Evolutionary conservation across 2,329 filamentous ascomycete genomes (phyloP).

Genomic region (Juglanconis oblonga): DNA sequence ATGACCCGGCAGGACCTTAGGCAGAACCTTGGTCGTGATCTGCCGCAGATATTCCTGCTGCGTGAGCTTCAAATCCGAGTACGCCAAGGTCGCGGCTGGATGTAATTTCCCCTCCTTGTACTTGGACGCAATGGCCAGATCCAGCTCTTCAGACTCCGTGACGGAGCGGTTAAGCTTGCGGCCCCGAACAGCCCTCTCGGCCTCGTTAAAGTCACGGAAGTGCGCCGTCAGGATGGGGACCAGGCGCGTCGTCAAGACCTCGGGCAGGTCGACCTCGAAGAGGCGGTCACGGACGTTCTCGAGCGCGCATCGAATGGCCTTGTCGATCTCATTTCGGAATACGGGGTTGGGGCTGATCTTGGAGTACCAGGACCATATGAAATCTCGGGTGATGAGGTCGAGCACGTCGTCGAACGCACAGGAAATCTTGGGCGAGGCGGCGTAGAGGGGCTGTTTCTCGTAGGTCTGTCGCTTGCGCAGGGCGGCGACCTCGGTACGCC

Average conservation of each 20-base stretch:
- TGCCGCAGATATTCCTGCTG: conserved; percentile 87
- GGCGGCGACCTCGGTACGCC: conserved; percentile 67
- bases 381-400: conserved; percentile 74
- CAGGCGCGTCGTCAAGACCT: conserved; percentile 75
- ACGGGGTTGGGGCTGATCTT: conserved; percentile 76
- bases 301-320: conserved; percentile 70
- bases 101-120: conserved; percentile 88
- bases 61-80: conserved; percentile 77
- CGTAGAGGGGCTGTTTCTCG: conserved; percentile 66
- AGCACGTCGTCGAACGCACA: conserved; percentile 77
- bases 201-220: conserved; percentile 85
- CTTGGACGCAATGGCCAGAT: conserved; percentile 91
- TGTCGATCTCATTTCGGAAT: conserved; percentile 86
- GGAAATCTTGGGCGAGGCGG: conserved; percentile 74
- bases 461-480: conserved; percentile 67
- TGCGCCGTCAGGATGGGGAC: conserved; percentile 87
- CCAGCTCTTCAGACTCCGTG: conserved; percentile 94
- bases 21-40: conserved; percentile 69
- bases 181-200: conserved; percentile 82
- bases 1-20: conserved; percentile 68
- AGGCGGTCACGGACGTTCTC: conserved; percentile 69
- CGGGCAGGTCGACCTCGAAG: conserved; percentile 75
- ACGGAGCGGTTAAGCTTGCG: conserved; percentile 84
- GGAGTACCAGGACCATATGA: conserved; percentile 84
- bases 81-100: conserved; percentile 76